These are phyloP conservation scores for Phaeosphaeriaceae sp. DNA, from an alignment of 2,329 filamentous ascomycete species.

Conservation along the genomic window DNA sequence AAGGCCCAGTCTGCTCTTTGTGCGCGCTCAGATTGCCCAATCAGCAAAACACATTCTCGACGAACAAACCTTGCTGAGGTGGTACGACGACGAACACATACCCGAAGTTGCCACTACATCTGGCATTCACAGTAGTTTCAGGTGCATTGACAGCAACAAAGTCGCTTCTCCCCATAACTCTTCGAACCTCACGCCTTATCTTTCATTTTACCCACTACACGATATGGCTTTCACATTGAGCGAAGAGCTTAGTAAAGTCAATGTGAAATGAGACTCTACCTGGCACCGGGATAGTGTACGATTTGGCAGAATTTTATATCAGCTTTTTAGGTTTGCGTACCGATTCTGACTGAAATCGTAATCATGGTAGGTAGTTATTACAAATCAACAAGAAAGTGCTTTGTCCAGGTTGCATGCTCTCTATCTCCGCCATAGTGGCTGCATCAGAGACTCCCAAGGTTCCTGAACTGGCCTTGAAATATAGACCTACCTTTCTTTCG, in stretches of 20 bases:
- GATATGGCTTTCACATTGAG: constrained; percentile 45
- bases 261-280: constrained; percentile 42
- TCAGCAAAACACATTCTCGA: constrained; percentile 41
- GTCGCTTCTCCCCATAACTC: constrained; percentile 11
- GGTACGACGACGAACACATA: constrained; percentile 52
- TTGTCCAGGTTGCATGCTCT: no score
- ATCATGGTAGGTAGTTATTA: neutral
- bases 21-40: constrained; percentile 17
- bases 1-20: constrained; percentile 21
- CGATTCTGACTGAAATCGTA: constrained; percentile 11
- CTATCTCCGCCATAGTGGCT: no score
- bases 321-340: constrained; percentile 27
- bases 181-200: constrained; percentile 37
- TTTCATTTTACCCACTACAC: constrained; percentile 47
- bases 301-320: constrained; percentile 41
- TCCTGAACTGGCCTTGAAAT: no score
- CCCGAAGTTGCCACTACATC: constrained; percentile 44
- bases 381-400: no score
- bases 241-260: constrained; percentile 44
- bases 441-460: no score
- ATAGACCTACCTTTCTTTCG: no score
- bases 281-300: constrained; percentile 31
- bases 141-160: constrained; percentile 39
- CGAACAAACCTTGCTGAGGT: constrained; percentile 41
- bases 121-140: constrained; percentile 43